Percentiles rank a stretch among this genome's conserved stretches.
These are phyloP conservation scores for Selaginella tamariscina DNA, from an alignment of 75 land plant species.

Conservation along the genomic window DNA sequence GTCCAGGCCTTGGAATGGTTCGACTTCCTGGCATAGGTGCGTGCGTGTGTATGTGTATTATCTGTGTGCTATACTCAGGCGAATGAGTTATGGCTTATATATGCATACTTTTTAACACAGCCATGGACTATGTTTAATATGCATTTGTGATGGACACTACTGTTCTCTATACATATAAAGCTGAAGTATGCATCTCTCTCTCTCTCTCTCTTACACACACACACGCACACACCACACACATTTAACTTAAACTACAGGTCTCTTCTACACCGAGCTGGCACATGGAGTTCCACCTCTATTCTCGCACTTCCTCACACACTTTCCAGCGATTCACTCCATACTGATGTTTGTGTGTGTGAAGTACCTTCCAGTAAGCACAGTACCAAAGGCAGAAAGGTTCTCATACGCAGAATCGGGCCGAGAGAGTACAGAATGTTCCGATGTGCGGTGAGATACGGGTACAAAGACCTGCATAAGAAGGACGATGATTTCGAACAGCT, in stretches of 20 bases:
- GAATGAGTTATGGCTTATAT: too few relatives aligned
- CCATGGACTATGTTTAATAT: too few relatives aligned
- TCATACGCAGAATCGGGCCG: neutral
- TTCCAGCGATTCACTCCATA: conserved; percentile 12
- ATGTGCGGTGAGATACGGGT: conserved; percentile 2
- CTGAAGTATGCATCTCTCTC: too few relatives aligned
- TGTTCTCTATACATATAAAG: too few relatives aligned
- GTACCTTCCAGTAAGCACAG: conserved; percentile 11
- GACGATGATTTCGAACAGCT: conserved; percentile 5
- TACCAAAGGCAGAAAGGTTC: neutral
- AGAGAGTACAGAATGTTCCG: neutral
- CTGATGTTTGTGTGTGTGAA: conserved; percentile 7
- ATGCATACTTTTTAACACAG: too few relatives aligned
- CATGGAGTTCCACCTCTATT: conserved; percentile 47
- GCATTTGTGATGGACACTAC: too few relatives aligned
- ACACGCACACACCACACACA: too few relatives aligned
- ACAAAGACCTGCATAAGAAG: conserved; percentile 11
- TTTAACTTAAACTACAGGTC: too few relatives aligned
- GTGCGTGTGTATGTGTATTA: too few relatives aligned
- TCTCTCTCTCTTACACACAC: too few relatives aligned
- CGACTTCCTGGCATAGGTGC: conserved; percentile 46
- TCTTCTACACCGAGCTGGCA: conserved; percentile 16
- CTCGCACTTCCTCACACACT: conserved; percentile 22
- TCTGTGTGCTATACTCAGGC: too few relatives aligned
- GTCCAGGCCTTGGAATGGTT: conserved; percentile 26